Evolutionary conservation across 352 stramenopile species (phyloP), one percentile per base, ranked within the genome.

Genomic region (Globisporangium cystogenes): DNA sequence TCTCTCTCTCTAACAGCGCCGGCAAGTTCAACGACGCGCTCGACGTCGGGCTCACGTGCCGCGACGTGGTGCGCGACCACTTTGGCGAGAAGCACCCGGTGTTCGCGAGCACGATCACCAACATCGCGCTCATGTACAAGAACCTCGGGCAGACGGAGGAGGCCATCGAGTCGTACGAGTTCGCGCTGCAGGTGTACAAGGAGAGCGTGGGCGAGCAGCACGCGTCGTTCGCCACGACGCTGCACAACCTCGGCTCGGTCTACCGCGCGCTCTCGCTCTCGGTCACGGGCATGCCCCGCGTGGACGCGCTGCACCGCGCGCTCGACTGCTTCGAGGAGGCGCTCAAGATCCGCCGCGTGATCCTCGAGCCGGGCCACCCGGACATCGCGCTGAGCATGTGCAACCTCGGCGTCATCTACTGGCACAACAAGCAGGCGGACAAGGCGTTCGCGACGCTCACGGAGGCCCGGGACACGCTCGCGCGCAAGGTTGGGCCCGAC

Each of bases 101-200:
- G 23, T 93, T 85, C 40, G 83, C 83, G 11, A 92, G 83, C 51
- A 92, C 83, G 39, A 76, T 93, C 50, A 90, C 81, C 53, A 92
- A 93, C 60, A 89, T 93, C 41, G 83, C 83, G 23, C 77, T 93
- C 48, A 92, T 93, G 81, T 85, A 93, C 68, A 93, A 93, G 70
- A 91, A 87, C 59, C 36, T 88, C 59, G 82, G 81, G 10, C 71
- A 87, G 61, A 72, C 76, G 52, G 76, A 89, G 31, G 73, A 90
- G 37, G 81, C 83, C 11, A 69, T 93, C 48, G 79, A 86, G 62
- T 68, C 81, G 55, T 93, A 93, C 70, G 79, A 91, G 64, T 84
- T 74, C 51, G 83, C 83, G 39, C 62, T 93, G 48, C 71, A 83
- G 33, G 76, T 82, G 31, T 93, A 93, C 72, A 92, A 90, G 65